Base-by-base conservation (phyloP, 805 yeast genomes). In the Phaffomyces opuntiae region DNA sequence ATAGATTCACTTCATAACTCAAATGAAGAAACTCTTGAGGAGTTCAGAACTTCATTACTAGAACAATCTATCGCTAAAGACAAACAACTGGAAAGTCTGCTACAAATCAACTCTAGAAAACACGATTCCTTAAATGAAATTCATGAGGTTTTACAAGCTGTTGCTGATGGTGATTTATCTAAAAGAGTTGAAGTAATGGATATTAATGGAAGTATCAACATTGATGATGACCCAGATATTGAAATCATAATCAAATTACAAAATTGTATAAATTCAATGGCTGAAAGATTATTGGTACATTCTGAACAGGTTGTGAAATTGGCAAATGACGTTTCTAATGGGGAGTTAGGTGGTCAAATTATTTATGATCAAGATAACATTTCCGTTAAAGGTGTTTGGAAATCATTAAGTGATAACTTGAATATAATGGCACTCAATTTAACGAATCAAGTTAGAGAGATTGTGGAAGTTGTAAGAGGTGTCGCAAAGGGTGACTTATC, bases 401-500 rank as follows among this genome's bases (percentile, higher is more conserved):
- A 87, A 58, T 80, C 84, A 27, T 75, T 87, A 49, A 83, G 89
- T 24, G 90, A 85, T 57, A 86, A 86, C 54, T 88, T 87, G 53
- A 87, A 87, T 60, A 84, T 84, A 46, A 87, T 87, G 96, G 96
- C 96, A 7, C 70, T 81, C 35, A 87, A 87, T 60, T 73, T 87
- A 54, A 87, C 96, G 0, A 86, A 85, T 49, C 96, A 87, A 66
- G 96, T 87, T 53, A 75, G 96, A 65, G 80, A 88, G 16, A 87
- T 87, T 55, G 95, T 95, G 5, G 85, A 89, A 12, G 96, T 87
- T 47, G 88, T 95, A 2, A 84, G 95, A 4, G 95, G 95, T 4
- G 96, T 87, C 38, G 96, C 96, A 1, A 85, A 84, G 62, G 96
- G 96, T 57, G 95, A 87, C 60, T 72, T 87, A 53, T 81, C 89